phyloP scores from a whole-genome alignment of 129 eudicot genomes.

The Oenanthe sinensis region DNA sequence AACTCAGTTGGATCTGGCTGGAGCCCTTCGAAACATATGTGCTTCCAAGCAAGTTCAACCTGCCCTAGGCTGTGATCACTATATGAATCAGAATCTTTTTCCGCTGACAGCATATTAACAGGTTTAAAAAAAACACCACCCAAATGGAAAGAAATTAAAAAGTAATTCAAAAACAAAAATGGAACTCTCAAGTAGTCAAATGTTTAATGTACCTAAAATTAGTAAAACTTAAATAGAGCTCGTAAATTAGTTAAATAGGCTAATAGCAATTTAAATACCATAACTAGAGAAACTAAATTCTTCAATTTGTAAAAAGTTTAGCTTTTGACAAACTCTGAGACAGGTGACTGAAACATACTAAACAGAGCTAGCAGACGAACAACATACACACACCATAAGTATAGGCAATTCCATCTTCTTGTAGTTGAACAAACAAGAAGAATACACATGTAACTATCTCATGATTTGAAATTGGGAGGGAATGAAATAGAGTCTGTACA shows the following conservation, averaged over 20 bases:
- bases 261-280: neutral
- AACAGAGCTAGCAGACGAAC: neutral
- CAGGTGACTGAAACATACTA: neutral
- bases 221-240: neutral
- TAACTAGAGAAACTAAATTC: neutral
- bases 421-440: neutral
- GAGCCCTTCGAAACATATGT: slow-evolving; percentile 44
- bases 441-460: too few relatives aligned
- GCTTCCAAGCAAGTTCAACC: slow-evolving; percentile 71
- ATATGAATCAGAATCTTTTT: slow-evolving; percentile 22
- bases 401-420: neutral
- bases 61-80: slow-evolving; percentile 74
- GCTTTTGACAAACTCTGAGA: neutral
- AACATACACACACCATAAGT: neutral
- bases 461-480: neutral
- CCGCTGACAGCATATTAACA: neutral
- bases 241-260: neutral
- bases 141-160: neutral
- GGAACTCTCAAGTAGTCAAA: neutral
- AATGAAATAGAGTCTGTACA: neutral
- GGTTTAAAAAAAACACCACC: neutral
- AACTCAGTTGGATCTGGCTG: slow-evolving; percentile 54
- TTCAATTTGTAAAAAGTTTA: neutral
- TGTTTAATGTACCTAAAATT: neutral
- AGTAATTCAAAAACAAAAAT: neutral